Conservation (phyloP, 169 alveolate species). For the Plasmodium falciparum region DNA sequence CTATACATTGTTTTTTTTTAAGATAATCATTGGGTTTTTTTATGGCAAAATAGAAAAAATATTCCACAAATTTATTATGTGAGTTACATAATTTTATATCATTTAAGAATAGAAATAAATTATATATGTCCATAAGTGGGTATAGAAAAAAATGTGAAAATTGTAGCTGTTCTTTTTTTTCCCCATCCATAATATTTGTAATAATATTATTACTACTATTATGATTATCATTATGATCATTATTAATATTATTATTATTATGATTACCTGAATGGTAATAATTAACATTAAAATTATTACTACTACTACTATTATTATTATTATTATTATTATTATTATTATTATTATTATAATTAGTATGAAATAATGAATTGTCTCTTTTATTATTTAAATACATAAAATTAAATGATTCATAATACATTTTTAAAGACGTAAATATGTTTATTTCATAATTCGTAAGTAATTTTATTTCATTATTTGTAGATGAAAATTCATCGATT, state of each 20-base stretch:
- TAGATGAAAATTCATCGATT: slow-evolving; percentile 53
- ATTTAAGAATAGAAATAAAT: slow-evolving; percentile 50
- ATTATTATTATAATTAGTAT: background rate
- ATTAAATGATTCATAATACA: slow-evolving; percentile 70
- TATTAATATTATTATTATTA: background rate
- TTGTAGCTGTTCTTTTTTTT: slow-evolving; percentile 11
- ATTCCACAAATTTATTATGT: slow-evolving; percentile 18
- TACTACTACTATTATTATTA: too few species aligned
- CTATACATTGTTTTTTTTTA: background rate
- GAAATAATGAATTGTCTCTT: background rate
- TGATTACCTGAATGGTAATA: background rate
- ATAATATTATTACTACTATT: background rate
- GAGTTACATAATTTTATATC: slow-evolving; percentile 58
- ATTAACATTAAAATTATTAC: slow-evolving; percentile 13
- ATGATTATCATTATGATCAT: too few species aligned
- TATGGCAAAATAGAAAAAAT: slow-evolving; percentile 58
- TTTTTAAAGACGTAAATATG: slow-evolving; percentile 57
- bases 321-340: background rate
- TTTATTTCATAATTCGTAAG: slow-evolving; percentile 69
- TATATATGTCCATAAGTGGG: slow-evolving; percentile 58
- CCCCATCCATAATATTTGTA: too few species aligned
- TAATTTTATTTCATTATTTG: slow-evolving; percentile 44
- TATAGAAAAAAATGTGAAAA: slow-evolving; percentile 64
- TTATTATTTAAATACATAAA: slow-evolving; percentile 39
- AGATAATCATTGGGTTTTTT: background rate